Percentiles rank a stretch among this genome's conserved stretches.
phyloP scores from a whole-genome alignment of 495 filamentous ascomycete species.

The Cenococcum geophilum region DNA sequence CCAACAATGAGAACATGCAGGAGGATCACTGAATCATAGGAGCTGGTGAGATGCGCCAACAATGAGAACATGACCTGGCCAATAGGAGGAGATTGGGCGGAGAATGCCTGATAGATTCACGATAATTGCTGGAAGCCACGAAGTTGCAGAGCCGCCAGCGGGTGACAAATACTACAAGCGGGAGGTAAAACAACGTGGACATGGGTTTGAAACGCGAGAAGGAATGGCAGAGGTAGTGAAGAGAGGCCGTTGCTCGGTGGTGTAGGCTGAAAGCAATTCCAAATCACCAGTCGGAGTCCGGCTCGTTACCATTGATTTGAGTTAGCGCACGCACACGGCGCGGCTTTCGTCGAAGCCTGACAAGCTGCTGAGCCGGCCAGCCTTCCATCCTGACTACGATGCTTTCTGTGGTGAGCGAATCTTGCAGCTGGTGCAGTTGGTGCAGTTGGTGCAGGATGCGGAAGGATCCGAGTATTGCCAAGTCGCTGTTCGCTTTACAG shows the following conservation, averaged over 20 bases:
- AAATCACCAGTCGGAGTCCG: conserved; percentile 1
- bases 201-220: conserved; percentile 11
- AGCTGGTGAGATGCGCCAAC: not conserved
- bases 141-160: not conserved
- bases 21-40: conserved; percentile 1
- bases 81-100: not conserved
- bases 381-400: not conserved
- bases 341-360: not conserved
- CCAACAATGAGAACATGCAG: conserved; percentile 2
- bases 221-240: not conserved
- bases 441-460: not conserved
- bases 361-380: not conserved
- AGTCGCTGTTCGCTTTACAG: not conserved
- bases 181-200: not conserved
- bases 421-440: not conserved
- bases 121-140: conserved; percentile 13
- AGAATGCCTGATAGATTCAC: not conserved
- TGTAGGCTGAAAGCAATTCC: conserved; percentile 3
- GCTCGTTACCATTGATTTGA: conserved; percentile 1
- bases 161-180: conserved; percentile 18
- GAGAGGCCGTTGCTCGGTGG: not conserved
- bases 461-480: not conserved
- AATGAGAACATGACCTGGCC: not conserved
- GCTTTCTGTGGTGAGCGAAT: not conserved
- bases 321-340: not conserved